Conservation (phyloP, 108 stramenopile genomes). For the Conticribra guillardii region DNA sequence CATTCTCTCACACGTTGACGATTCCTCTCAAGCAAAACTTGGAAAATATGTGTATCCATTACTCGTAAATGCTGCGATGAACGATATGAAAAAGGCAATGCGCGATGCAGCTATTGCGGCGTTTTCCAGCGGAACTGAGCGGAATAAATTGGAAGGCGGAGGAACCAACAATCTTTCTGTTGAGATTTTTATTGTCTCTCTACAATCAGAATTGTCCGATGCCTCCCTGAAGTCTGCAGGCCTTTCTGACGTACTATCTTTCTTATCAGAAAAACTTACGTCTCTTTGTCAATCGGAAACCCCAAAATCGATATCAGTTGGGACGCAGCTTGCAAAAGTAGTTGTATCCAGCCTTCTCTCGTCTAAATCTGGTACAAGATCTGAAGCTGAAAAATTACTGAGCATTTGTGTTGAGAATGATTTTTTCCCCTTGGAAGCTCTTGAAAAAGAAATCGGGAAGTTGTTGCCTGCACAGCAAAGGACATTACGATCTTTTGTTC, state of each 20-base stretch:
- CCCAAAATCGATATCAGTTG: slow-evolving; percentile 6
- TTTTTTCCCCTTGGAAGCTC: slow-evolving; percentile 40
- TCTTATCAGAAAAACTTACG: slow-evolving; percentile 33
- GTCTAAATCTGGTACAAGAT: slow-evolving; percentile 75
- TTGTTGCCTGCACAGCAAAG: slow-evolving; percentile 86
- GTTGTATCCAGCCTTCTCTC: slow-evolving; percentile 73
- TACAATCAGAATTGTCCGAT: slow-evolving; percentile 74
- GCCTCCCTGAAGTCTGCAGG: slow-evolving; percentile 72
- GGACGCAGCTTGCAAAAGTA: slow-evolving; percentile 52
- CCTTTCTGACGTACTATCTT: slow-evolving; percentile 71
- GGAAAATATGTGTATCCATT: slow-evolving; percentile 70
- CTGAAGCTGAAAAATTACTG: slow-evolving; percentile 71
- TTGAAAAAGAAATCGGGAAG: slow-evolving; percentile 53
- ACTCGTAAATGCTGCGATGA: slow-evolving; percentile 78
- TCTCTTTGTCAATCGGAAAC: no score
- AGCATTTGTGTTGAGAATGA: slow-evolving; percentile 37
- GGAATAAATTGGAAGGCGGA: slow-evolving; percentile 53
- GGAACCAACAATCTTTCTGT: slow-evolving; percentile 61
- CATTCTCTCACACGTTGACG: slow-evolving; percentile 67
- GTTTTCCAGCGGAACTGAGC: slow-evolving; percentile 50
- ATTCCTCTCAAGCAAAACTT: slow-evolving; percentile 65
- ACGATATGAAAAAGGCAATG: slow-evolving; percentile 86
- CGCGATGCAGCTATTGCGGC: slow-evolving; percentile 80
- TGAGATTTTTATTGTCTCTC: slow-evolving; percentile 58
- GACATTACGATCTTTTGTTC: slow-evolving; percentile 67